These are phyloP conservation scores for Glycine tomentella DNA, from an alignment of 306 rosid genomes.

Conservation along the genomic window DNA sequence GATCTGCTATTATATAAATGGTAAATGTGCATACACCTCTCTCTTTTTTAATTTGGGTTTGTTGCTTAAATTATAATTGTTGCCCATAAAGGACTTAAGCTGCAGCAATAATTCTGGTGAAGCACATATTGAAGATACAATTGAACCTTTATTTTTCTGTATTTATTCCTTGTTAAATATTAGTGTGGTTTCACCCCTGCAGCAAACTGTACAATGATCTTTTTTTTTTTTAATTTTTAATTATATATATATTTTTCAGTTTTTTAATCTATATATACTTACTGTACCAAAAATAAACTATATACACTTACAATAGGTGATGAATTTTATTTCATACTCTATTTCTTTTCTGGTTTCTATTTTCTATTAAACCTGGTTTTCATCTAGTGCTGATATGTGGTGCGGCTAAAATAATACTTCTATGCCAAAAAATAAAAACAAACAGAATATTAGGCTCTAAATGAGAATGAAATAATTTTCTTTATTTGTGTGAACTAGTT, in stretches of 20 bases:
- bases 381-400: neutral
- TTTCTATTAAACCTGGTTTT: neutral
- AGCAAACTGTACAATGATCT: neutral
- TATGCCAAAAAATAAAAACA: neutral
- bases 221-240: neutral
- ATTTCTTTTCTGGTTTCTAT: neutral
- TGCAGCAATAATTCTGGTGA: too few relatives aligned
- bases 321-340: neutral
- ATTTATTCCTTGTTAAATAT: neutral
- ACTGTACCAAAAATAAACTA: neutral
- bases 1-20: neutral
- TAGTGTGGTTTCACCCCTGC: neutral
- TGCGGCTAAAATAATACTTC: conserved; percentile 14
- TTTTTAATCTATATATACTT: neutral
- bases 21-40: conserved; percentile 19
- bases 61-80: conserved; percentile 2
- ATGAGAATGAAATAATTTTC: too few relatives aligned
- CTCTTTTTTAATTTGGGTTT: conserved; percentile 27
- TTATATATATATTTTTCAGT: neutral
- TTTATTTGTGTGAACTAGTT: conserved; percentile 6
- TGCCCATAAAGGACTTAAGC: neutral
- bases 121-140: neutral
- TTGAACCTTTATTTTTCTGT: neutral
- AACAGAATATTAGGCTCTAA: neutral
- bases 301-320: neutral